These are phyloP conservation scores for Metschnikowia similis DNA, from an alignment of 805 yeast genomes.

Conservation along the genomic window DNA sequence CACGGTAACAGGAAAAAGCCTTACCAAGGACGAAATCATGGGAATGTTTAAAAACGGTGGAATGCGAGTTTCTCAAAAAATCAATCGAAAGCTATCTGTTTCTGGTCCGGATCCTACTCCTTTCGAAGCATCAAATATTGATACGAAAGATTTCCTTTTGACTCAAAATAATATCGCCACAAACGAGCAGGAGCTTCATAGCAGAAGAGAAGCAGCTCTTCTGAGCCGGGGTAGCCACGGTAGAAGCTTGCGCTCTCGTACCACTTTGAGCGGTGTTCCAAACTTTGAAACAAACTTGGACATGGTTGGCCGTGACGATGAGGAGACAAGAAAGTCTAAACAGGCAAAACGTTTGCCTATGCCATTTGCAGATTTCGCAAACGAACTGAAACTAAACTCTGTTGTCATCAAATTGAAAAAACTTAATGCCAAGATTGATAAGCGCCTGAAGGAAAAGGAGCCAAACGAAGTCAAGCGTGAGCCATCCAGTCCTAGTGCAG, in stretches of 20 bases:
- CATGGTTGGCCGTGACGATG: conserved; percentile 1
- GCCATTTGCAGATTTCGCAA: conserved; percentile 14
- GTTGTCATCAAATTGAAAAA: conserved; percentile 20
- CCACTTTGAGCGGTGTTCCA: conserved; percentile 8
- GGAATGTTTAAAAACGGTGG: conserved; percentile 9
- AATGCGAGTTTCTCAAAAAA: conserved; percentile 11
- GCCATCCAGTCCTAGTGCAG: not conserved
- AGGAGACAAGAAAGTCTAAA: conserved; percentile 9
- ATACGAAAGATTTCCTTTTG: conserved; percentile 2
- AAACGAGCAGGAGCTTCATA: conserved; percentile 11
- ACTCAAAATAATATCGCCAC: conserved; percentile 6
- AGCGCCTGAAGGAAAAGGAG: conserved; percentile 3
- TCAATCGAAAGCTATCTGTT: conserved; percentile 10
- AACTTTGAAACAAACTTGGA: conserved; percentile 12
- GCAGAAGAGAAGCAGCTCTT: conserved; percentile 12
- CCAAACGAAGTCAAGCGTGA: conserved; percentile 6
- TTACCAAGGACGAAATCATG: conserved; percentile 11
- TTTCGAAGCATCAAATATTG: conserved; percentile 4
- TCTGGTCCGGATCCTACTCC: conserved; percentile 1
- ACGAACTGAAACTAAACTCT: conserved; percentile 18
- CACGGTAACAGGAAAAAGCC: not conserved
- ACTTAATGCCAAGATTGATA: conserved; percentile 18
- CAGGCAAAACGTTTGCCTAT: conserved; percentile 11
- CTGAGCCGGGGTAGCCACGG: conserved; percentile 2
- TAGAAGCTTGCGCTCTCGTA: conserved; percentile 14